Percentiles rank a stretch among this genome's conserved stretches.
phyloP scores from a whole-genome alignment of 768 basidiomycete species.

The Lentinula boryana region DNA sequence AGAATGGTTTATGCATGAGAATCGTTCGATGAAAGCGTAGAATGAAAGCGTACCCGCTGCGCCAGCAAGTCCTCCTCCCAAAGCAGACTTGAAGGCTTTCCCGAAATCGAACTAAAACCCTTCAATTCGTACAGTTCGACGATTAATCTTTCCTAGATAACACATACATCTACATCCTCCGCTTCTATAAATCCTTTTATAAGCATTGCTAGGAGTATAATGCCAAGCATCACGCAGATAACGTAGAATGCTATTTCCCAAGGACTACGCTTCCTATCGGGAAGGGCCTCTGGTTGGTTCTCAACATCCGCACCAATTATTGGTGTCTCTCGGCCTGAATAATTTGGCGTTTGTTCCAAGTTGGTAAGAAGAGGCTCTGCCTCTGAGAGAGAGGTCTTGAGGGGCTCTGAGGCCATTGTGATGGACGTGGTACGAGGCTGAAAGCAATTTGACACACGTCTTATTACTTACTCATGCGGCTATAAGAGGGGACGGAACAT shows the following conservation, averaged over 20 bases:
- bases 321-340: background rate
- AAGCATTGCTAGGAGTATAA: slow-evolving; percentile 27
- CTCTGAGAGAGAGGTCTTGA: slow-evolving; percentile 1
- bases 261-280: background rate
- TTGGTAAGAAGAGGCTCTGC: slow-evolving; percentile 5
- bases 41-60: slow-evolving; percentile 55
- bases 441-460: background rate
- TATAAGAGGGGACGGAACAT: background rate
- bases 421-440: background rate
- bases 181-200: slow-evolving; percentile 69
- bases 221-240: background rate
- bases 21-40: background rate
- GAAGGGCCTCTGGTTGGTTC: slow-evolving; percentile 1
- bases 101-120: slow-evolving; percentile 69
- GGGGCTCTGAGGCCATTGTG: slow-evolving; percentile 4
- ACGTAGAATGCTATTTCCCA: slow-evolving; percentile 2
- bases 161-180: slow-evolving; percentile 58
- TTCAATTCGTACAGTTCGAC: slow-evolving; percentile 1
- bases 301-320: background rate
- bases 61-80: slow-evolving; percentile 88
- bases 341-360: background rate
- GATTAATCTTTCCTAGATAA: background rate
- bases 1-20: background rate
- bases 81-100: slow-evolving; percentile 72
- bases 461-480: background rate